Base-by-base conservation (phyloP, 2,329 filamentous ascomycete genomes). In the Chrysosporium keratinophilum region DNA sequence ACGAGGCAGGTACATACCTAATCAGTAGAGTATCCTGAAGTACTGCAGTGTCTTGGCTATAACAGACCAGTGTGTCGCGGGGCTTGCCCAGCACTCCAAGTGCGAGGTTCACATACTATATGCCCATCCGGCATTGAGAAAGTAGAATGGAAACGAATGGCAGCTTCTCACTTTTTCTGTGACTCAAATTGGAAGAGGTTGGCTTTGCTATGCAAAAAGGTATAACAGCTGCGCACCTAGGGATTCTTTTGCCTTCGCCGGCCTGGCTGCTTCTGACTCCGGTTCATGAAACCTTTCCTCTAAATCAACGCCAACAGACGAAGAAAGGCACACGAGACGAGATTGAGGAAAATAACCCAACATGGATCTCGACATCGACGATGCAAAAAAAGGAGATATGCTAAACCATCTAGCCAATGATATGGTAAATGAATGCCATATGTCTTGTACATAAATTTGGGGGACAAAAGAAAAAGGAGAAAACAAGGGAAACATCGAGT, bases 241-340 rank as follows among this genome's bases (percentile, higher is more conserved):
- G 2, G 19, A 7, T 41, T 15, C 19, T 19, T 17, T 19, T 41
- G 15, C 19, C 19, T 14, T 15, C 39, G 14, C 39, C 39, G 15
- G n/a, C n/a, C n/a, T 41, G 39, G 39, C 39, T n/a, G n/a, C n/a
- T n/a, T 41, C 15, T 14, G 39, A 41, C 10, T 41, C 39, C 39
- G 6, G 6, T n/a, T 28, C 39, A 17, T 15, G 6, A 14, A 15
- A 7, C 3, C 7, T 9, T 17, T 49, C 55, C 52, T 58, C 53
- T 55, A 58, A 54, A 56, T 54, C 23, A 59, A 58, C 58, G 53
- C 58, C 52, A 43, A 52, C n/a, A 42, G 41, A 35, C 34, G 11
- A 37, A 19, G 35, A 35, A n/a, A 17, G 33, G 20, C 9, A 28
- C 35, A 48, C 10, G 37, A 11, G 41, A 34, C 42, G 37, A 55